Base-by-base conservation (phyloP, 1,284 basidiomycete genomes). In the Trametes hirsuta region DNA sequence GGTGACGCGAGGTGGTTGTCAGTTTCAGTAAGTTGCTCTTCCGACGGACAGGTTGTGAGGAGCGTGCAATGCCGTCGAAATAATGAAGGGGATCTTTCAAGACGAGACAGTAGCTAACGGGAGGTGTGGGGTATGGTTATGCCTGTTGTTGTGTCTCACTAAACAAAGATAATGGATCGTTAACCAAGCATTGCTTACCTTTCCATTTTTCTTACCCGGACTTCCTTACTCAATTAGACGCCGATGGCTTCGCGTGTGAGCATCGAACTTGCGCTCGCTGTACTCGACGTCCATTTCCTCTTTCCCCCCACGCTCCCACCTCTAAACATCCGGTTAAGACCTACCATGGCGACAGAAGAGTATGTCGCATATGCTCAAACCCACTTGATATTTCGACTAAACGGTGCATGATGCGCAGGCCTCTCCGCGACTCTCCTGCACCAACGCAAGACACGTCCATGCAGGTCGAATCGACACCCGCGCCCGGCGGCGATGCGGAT, bases 331-430 rank as follows among this genome's bases (percentile, higher is more conserved):
- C 24, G 25, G 48, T 39, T 37, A 41, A 35, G 40, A 73, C 50
- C 30, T 30, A 8, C 30, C 56, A 87, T 87, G 85, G 83, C 84
- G 37, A 75, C 77, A 48, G 81, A 83, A 75, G 80, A 80, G 83
- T 84, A 69, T 41, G 48, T 44, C 59, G 41, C 24, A 42, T 9
- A 4, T 4, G 47, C 42, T 21, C 3, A 24, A 40, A 34, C 22
- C 21, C 12, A 25, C 21, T 36, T 14, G 21, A 39, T 24, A 14
- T 41, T 22, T 35, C 4, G 9, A 44, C 25, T 42, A 11, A 34
- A 14, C 12, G 12, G 24, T 1, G 2, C 15, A 14, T 22, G 12
- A 49, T 44, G 51, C 50, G 22, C 67, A 63, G 57, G 39, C 58
- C 35, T 48, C 63, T 58, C 48, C 58, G 51, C 44, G 64, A 63